Evolutionary conservation across 345 rosid species (phyloP), one percentile per base, ranked within the genome.

Genomic region (Pistacia vera): DNA sequence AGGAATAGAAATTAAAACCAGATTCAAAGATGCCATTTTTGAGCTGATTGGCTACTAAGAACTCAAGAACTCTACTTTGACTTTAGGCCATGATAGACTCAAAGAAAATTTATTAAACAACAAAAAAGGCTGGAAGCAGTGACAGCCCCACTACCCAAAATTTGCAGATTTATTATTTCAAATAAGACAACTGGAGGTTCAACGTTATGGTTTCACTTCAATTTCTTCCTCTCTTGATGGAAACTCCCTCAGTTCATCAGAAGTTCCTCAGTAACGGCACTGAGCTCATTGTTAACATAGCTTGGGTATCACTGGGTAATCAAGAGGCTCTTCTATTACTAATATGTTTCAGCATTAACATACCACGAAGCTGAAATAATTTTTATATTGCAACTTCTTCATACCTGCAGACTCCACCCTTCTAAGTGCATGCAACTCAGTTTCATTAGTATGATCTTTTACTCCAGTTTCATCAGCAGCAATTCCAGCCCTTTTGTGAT

Each of bases 331-430:
- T 16, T 8, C 25, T 11, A 36, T 49, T 25, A 33, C 46, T 13
- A 4, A 36, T 22, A 61, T 66, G 25, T 30, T 46, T 68, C 25
- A 58, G 16, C 60, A n/a, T 52, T 28, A 35, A 14, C 55, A 72
- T 7, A 22, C 4, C 6, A 17, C 35, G 22, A 56, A 17, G 51
- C 25, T 28, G 66, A 58, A 44, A 30, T 25, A 61, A 9, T 48
- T 51, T 75, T 68, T 5, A 79, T 56, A 35, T 57, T 30, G 49
- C 35, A 51, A 71, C 66, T 69, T 41, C 65, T 57, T 52, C 57
- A 55, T 83, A 85, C 86, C 86, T 73, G 74, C 55, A 75, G 68
- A 63, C 59, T 80, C 80, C 73, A 75, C 36, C 49, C 70, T 73
- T 74, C 51, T 38, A 57, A 65, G 62, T 38, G 57, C 41, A 30